Base-by-base conservation (phyloP, 2,329 filamentous ascomycete species). In the Paecilomyces formosus region DNA sequence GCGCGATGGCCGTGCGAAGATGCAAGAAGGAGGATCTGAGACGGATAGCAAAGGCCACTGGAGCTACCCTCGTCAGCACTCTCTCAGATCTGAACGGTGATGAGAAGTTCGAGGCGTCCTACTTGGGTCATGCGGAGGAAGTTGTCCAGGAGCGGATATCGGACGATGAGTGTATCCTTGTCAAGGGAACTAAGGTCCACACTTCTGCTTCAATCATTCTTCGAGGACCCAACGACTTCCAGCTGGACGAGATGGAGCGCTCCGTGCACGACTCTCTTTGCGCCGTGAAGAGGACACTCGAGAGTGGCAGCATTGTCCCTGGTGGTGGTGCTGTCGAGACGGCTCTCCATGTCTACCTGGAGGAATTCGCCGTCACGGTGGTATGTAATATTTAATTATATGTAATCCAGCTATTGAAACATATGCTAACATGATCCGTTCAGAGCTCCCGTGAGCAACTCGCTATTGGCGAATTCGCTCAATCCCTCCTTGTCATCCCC, bases 21-120 rank as follows among this genome's bases (percentile, higher is more conserved):
- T 97, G 93, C 78, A 99, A 97, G 83, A 99, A 99, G 84, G 94
- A 99, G 79, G 94, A 99, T 70, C 81, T 99, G 61, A 84, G 94
- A 73, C 87, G 94, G 68, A 97, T 99, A 78, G 94, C 94, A 60
- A 96, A 89, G 80, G 94, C 94, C 5, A 96, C 94, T 6, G 94
- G 94, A 58, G 94, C 93, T 21, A 97, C 92, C 18, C 82, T 99
- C 59, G 85, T 99, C 66, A 93, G 89, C 81, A 93, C 92, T 7
- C 82, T 99, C 54, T 97, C 94, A 3, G 95, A 99, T 74, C 81
- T 99, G 63, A 97, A 99, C 72, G 94, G 94, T 60, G 94, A 99
- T 73, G 94, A 99, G 80, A 91, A 89, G 73, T 99, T 97, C 69
- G 94, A 99, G 66, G 80, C 90, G 22, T 92, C 92, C 49, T 90